These are phyloP conservation scores for Alternaria sp. DNA, from an alignment of 2,329 filamentous ascomycete genomes.

Conservation along the genomic window DNA sequence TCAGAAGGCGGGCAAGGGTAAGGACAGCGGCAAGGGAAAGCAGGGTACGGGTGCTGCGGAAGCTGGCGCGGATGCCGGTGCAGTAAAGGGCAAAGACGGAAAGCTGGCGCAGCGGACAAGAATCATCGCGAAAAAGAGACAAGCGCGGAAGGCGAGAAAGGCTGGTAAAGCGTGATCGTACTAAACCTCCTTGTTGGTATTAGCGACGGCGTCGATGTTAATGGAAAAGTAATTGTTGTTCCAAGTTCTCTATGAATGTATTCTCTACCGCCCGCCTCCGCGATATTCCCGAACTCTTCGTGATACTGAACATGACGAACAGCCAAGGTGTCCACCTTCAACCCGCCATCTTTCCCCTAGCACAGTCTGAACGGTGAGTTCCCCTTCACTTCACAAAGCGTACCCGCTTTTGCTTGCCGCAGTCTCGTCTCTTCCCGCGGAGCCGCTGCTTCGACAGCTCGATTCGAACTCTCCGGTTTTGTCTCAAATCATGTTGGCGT, in stretches of 20 bases:
- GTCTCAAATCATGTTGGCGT: not conserved
- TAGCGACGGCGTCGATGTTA: conserved; percentile 17
- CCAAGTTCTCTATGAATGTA: not conserved
- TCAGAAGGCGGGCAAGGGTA: conserved; percentile 16
- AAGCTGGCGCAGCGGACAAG: conserved; percentile 69
- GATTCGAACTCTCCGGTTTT: not conserved
- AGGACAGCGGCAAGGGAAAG: conserved; percentile 15
- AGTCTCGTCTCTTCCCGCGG: not conserved
- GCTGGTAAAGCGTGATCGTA: conserved; percentile 56
- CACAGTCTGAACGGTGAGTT: not conserved
- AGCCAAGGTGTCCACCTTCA: not conserved
- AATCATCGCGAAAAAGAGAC: conserved; percentile 85
- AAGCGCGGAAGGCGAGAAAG: conserved; percentile 69
- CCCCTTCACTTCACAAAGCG: not conserved
- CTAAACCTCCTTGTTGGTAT: conserved; percentile 12
- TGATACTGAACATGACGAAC: not conserved
- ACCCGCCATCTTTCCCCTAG: not conserved
- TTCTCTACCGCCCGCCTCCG: not conserved
- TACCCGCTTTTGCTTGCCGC: not conserved
- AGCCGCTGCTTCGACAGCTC: not conserved
- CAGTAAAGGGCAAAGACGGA: conserved; percentile 44
- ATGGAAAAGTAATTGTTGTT: not conserved
- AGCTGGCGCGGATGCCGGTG: conserved; percentile 14
- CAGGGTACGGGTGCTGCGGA: conserved; percentile 28
- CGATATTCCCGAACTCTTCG: not conserved